These are phyloP conservation scores for Diaporthe amygdali DNA, from an alignment of 2,329 filamentous ascomycete species.

Conservation along the genomic window DNA sequence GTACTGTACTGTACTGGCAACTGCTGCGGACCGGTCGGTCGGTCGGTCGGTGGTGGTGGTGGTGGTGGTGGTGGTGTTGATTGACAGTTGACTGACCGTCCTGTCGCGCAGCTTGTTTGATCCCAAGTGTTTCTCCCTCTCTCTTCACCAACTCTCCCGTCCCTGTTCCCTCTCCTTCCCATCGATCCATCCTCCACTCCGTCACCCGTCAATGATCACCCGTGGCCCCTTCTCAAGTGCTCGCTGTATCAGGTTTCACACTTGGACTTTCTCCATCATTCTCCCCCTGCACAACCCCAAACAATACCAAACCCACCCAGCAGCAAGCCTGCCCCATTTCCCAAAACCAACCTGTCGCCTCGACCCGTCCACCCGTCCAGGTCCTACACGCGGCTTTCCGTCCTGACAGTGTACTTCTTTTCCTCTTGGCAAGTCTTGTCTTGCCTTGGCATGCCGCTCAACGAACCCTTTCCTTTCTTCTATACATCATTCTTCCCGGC, in stretches of 20 bases:
- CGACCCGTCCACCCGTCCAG: conserved; percentile 15
- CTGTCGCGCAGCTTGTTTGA: conserved; percentile 11
- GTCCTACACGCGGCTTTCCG: conserved; percentile 4
- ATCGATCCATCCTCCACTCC: neutral
- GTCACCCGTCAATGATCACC: neutral
- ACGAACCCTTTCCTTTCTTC: conserved; percentile 29
- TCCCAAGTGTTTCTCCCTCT: neutral
- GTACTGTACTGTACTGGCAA: neutral
- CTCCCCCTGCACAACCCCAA: conserved; percentile 10
- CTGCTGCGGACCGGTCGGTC: neutral
- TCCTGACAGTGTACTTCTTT: conserved; percentile 20
- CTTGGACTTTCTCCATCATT: neutral
- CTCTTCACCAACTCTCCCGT: neutral
- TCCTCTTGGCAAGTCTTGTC: conserved; percentile 29
- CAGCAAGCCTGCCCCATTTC: conserved; percentile 10
- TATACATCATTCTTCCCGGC: conserved; percentile 15
- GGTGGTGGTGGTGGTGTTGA: too few species aligned
- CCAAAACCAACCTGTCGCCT: conserved; percentile 15
- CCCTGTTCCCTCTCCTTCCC: neutral
- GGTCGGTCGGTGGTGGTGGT: neutral
- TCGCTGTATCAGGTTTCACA: conserved; percentile 13
- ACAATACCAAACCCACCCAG: conserved; percentile 10
- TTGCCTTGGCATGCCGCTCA: conserved; percentile 33
- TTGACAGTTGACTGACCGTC: neutral
- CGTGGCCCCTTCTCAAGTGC: neutral